phyloP scores from a whole-genome alignment of 108 stramenopile genomes.

The Skeletonema grethae region DNA sequence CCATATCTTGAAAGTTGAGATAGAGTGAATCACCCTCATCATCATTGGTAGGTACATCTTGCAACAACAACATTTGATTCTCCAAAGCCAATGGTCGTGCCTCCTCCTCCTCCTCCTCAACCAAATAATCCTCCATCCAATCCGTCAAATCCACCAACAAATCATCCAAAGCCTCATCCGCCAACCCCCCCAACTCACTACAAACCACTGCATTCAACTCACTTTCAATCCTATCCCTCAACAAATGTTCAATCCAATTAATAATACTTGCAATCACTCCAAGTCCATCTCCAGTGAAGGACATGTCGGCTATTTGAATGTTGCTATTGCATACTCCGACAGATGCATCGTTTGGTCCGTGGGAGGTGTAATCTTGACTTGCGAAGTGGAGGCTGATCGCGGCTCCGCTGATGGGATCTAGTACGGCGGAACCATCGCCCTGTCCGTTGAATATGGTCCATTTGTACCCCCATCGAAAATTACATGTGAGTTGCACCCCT shows the following conservation, averaged over 20 bases:
- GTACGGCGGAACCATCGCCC: slow-evolving; percentile 13
- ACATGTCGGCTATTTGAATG: slow-evolving; percentile 54
- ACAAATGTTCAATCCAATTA: slow-evolving; percentile 52
- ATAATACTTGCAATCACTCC: slow-evolving; percentile 54
- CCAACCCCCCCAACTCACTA: slow-evolving; percentile 44
- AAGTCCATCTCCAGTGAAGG: slow-evolving; percentile 57
- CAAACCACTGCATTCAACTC: slow-evolving; percentile 55
- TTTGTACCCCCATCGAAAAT: slow-evolving; percentile 41
- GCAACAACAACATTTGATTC: slow-evolving; percentile 8
- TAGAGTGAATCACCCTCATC: slow-evolving; percentile 13
- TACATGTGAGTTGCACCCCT: slow-evolving; percentile 36
- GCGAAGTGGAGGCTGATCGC: slow-evolving; percentile 41
- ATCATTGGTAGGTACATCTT: slow-evolving; percentile 8
- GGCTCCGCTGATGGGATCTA: slow-evolving; percentile 33
- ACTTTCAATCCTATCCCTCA: slow-evolving; percentile 44
- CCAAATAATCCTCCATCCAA: slow-evolving; percentile 9
- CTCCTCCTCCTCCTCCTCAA: neutral
- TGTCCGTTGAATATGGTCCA: slow-evolving; percentile 46
- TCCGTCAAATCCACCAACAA: slow-evolving; percentile 11
- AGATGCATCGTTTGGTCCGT: slow-evolving; percentile 31
- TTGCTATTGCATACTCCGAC: slow-evolving; percentile 46
- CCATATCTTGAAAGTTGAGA: slow-evolving; percentile 41
- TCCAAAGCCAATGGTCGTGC: slow-evolving; percentile 10
- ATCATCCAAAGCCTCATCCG: slow-evolving; percentile 23
- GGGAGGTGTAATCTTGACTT: slow-evolving; percentile 48